A percentile compares a stretch with the other conserved stretches of the same genome.
Evolutionary conservation across 2,329 filamentous ascomycete species (phyloP).

Genomic region (Xylariaceae sp.): DNA sequence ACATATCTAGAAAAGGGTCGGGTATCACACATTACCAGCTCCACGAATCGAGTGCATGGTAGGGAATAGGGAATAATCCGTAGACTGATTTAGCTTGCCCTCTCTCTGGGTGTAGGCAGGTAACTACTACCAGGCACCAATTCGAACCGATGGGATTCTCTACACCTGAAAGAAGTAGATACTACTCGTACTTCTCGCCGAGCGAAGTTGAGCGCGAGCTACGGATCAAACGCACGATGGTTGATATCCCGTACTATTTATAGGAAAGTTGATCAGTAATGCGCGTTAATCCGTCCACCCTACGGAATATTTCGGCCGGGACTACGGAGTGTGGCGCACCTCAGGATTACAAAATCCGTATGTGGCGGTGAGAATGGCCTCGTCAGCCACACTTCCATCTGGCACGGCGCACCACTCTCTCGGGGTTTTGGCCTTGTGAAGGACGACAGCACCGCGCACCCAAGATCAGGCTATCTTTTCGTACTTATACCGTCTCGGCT

Average conservation of each 20-base stretch:
- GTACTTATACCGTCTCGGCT: background rate
- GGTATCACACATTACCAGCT: background rate
- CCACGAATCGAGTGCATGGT: background rate
- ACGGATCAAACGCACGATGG: too few relatives aligned
- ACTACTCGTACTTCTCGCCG: too few relatives aligned
- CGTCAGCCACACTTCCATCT: background rate
- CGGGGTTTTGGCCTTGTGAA: background rate
- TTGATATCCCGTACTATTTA: too few relatives aligned
- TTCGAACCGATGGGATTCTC: too few relatives aligned
- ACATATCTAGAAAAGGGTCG: background rate
- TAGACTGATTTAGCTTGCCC: too few relatives aligned
- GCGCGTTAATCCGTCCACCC: too few relatives aligned
- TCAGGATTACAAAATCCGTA: background rate
- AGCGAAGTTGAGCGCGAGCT: too few relatives aligned
- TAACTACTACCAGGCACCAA: too few relatives aligned
- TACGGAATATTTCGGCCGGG: too few relatives aligned
- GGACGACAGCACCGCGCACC: constrained; percentile 9
- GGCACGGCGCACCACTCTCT: background rate
- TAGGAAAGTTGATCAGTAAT: too few relatives aligned
- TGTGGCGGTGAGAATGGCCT: constrained; percentile 5
- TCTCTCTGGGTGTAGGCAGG: too few relatives aligned
- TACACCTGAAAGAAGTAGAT: too few relatives aligned
- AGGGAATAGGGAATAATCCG: background rate
- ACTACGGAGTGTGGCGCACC: background rate
- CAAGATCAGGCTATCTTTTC: background rate